Conservation (phyloP, 1,139 yeast genomes). For the Zygosaccharomyces sapae region DNA sequence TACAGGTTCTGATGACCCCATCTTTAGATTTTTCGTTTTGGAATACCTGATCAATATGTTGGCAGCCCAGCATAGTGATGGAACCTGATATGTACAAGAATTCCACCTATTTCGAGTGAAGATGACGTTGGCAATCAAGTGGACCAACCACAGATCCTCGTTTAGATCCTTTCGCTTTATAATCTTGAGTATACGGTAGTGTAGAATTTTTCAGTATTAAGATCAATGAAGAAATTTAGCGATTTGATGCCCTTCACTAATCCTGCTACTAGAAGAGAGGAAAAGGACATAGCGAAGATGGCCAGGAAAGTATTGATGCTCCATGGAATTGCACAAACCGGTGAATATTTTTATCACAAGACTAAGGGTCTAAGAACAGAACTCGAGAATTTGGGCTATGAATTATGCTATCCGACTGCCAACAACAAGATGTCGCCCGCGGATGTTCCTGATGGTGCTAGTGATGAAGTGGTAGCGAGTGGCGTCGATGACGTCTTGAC, state of each 20-base stretch:
- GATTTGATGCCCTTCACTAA: background rate
- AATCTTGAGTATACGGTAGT: background rate
- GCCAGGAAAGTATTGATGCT: slow-evolving; percentile 43
- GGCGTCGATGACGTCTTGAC: slow-evolving; percentile 27
- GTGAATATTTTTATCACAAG: slow-evolving; percentile 66
- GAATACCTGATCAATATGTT: slow-evolving; percentile 30
- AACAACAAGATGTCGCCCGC: slow-evolving; percentile 42
- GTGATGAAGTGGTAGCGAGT: slow-evolving; percentile 16
- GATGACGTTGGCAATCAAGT: background rate
- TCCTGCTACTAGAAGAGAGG: too few relatives aligned
- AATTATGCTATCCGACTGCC: slow-evolving; percentile 67
- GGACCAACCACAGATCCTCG: background rate
- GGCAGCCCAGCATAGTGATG: slow-evolving; percentile 22
- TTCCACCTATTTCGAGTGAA: background rate
- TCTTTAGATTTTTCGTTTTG: slow-evolving; percentile 28
- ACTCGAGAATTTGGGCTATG: slow-evolving; percentile 57
- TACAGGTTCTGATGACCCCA: slow-evolving; percentile 29
- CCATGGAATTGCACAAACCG: slow-evolving; percentile 64
- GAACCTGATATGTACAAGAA: background rate
- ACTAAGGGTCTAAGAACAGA: slow-evolving; percentile 68
- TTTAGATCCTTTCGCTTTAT: background rate
- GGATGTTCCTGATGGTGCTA: slow-evolving; percentile 26
- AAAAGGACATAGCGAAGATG: slow-evolving; percentile 14
- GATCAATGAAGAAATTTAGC: background rate
- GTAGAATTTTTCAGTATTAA: slow-evolving; percentile 4